A percentile compares a stretch with the other conserved stretches of the same genome.
Evolutionary conservation across 768 basidiomycete genomes (phyloP).

Genomic region (Gymnopilus junonius): DNA sequence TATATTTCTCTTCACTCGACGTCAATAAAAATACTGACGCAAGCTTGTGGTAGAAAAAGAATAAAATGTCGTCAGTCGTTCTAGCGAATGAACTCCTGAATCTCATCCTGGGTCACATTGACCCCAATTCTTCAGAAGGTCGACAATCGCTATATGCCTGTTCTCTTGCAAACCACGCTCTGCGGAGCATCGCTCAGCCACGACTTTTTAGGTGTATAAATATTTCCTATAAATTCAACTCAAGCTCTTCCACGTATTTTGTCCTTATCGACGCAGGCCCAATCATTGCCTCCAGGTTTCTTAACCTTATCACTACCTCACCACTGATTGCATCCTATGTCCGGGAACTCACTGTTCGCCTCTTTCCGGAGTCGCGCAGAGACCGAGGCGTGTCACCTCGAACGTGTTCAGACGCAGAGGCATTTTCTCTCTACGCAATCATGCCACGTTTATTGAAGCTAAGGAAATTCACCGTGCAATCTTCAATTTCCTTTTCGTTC

Average conservation of each 20-base stretch:
- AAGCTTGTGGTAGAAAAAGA: too few relatives aligned
- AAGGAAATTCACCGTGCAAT: not conserved
- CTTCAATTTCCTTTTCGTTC: not conserved
- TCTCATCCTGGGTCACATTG: not conserved
- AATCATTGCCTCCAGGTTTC: not conserved
- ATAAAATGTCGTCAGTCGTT: not conserved
- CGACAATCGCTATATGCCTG: not conserved
- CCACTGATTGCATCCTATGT: not conserved
- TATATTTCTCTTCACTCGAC: too few relatives aligned
- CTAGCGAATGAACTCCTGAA: not conserved
- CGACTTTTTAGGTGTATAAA: not conserved
- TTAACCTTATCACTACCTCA: not conserved
- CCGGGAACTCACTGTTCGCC: not conserved
- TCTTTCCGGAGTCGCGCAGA: not conserved
- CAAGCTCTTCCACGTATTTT: too few relatives aligned
- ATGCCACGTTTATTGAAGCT: not conserved
- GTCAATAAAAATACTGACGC: too few relatives aligned
- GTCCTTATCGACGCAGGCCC: not conserved
- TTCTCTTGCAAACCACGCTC: not conserved
- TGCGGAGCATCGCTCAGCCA: not conserved
- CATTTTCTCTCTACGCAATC: not conserved
- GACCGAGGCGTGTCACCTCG: too few relatives aligned
- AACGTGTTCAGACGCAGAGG: not conserved
- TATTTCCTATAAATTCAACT: not conserved
- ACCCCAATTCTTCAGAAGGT: not conserved